Percentiles rank a stretch among this genome's conserved stretches.
Conservation (phyloP, 768 basidiomycete genomes). For the Tubosaeta sp. region DNA sequence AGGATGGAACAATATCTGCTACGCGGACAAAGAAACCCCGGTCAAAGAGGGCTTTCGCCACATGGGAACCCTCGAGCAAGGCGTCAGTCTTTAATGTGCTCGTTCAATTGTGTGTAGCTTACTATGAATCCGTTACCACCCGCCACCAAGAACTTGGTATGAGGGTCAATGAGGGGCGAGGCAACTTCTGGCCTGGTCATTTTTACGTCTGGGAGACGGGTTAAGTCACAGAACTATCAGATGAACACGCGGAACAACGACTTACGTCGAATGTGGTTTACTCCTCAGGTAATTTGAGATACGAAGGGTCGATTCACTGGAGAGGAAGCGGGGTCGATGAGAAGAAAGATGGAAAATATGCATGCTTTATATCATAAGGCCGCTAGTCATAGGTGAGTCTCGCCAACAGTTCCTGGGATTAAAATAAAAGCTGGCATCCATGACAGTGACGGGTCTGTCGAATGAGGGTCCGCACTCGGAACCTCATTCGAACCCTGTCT, state of each 20-base stretch:
- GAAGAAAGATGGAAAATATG: neutral
- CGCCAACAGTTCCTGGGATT: neutral
- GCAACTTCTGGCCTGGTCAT: constrained; percentile 1
- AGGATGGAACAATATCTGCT: constrained; percentile 35
- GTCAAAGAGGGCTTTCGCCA: constrained; percentile 37
- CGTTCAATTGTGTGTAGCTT: constrained; percentile 9
- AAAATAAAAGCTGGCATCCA: neutral
- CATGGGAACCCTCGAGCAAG: constrained; percentile 44
- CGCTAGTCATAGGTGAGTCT: neutral
- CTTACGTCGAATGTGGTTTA: neutral
- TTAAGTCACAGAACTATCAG: no score
- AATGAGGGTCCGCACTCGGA: neutral
- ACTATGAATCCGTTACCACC: constrained; percentile 57
- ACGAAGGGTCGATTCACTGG: neutral
- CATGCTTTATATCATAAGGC: constrained; percentile 4
- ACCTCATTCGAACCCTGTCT: neutral
- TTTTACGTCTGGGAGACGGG: neutral
- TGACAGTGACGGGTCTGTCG: neutral
- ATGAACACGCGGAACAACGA: neutral
- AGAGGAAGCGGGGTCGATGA: neutral
- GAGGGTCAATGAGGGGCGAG: neutral
- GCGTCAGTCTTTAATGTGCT: neutral
- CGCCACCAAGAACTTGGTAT: constrained; percentile 36
- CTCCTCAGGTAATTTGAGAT: neutral
- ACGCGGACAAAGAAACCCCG: constrained; percentile 38